Evolutionary conservation across 495 filamentous ascomycete genomes (phyloP).

Genomic region (Penicillium malachiteum): DNA sequence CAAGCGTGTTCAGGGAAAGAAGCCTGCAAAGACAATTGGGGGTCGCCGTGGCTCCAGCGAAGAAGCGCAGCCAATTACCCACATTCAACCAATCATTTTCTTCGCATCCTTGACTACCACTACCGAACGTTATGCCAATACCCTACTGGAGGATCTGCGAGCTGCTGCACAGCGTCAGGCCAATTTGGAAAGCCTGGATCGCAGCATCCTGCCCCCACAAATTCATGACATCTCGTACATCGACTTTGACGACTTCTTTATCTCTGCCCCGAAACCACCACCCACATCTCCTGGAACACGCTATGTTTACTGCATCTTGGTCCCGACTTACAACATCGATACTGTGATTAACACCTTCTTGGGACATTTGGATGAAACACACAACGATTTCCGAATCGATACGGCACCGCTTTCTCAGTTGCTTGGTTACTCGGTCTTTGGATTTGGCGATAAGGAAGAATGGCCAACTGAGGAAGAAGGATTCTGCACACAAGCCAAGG

Average conservation of each 20-base stretch:
- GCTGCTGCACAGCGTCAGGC: slow-evolving; percentile 30
- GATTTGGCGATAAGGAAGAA: slow-evolving; percentile 83
- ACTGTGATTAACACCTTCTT: slow-evolving; percentile 80
- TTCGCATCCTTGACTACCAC: slow-evolving; percentile 81
- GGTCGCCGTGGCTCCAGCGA: slow-evolving; percentile 20
- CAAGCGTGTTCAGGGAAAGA: slow-evolving; percentile 42
- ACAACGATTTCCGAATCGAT: slow-evolving; percentile 94
- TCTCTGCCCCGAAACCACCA: slow-evolving; percentile 51
- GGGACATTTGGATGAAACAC: slow-evolving; percentile 81
- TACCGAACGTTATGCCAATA: slow-evolving; percentile 67
- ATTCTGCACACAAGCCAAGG: slow-evolving; percentile 85
- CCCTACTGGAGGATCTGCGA: slow-evolving; percentile 54
- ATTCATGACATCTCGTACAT: slow-evolving; percentile 79
- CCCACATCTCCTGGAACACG: slow-evolving; percentile 52
- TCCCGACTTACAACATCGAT: slow-evolving; percentile 92
- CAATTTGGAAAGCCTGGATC: slow-evolving; percentile 29
- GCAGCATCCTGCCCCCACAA: slow-evolving; percentile 54
- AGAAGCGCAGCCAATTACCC: slow-evolving; percentile 15
- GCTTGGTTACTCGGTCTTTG: slow-evolving; percentile 89
- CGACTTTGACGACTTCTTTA: slow-evolving; percentile 90
- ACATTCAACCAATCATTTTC: slow-evolving; percentile 78
- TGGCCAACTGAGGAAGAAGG: slow-evolving; percentile 90
- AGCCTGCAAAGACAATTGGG: slow-evolving; percentile 29
- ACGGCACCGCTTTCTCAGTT: slow-evolving; percentile 75
- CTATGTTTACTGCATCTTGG: slow-evolving; percentile 77